Base-by-base conservation (phyloP, 1,139 yeast genomes). In the Blastobotrys proliferans region DNA sequence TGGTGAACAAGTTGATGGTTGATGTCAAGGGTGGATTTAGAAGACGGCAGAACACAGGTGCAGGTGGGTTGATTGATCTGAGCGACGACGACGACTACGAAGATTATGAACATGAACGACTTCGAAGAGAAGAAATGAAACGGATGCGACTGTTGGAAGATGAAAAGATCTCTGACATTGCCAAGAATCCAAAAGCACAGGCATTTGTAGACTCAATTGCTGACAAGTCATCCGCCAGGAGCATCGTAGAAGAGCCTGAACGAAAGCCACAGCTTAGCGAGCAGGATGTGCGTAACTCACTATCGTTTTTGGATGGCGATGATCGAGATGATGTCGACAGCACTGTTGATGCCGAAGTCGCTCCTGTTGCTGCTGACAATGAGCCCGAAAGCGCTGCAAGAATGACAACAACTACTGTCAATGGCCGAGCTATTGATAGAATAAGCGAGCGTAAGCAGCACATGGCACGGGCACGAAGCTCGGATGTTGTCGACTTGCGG, bases 21-120 rank as follows among this genome's bases (percentile, higher is more conserved):
- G 97, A 90, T 63, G 75, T 90, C 43, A 83, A 83, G 47, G 97
- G 95, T 52, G 82, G 81, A 27, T 77, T 87, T 60, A 72, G 87
- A 30, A 83, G 79, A 53, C 83, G 79, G 53, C 73, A 76, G 14
- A 72, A 72, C 6, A 73, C 73, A 16, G 70, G 74, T 41, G 77
- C 75, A 2, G 70, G 77, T 38, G 86, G 81, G 47, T 66, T 83
- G 35, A 90, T 84, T 47, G 71, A 83, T 46, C 75, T 81, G 55
- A 77, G 74, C 36, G 86, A 81, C 58, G 82, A 76, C 36, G 81
- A 74, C 40, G 84, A 79, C 50, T 80, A 77, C 40, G 69, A 81
- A 40, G 59, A 61, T 43, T 66, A 74, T 49, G 72, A 73, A 55
- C 20, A n/a, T 2, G 74, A 73, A 49, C 67, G 77, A 52, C 67